These are phyloP conservation scores for Starmerella gropengiesseri DNA, from an alignment of 805 yeast genomes.

Conservation along the genomic window DNA sequence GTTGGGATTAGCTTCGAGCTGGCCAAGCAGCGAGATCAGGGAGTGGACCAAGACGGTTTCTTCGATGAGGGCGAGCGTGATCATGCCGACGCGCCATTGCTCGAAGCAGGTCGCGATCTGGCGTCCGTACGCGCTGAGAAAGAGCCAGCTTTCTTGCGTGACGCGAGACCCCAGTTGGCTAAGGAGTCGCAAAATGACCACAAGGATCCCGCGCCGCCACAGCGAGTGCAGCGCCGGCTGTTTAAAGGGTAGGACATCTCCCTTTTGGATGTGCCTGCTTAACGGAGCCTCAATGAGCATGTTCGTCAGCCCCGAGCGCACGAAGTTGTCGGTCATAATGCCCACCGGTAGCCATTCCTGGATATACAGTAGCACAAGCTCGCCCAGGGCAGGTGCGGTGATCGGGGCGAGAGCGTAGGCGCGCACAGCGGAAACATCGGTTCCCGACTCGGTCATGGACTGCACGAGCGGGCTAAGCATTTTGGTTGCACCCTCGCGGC, in stretches of 20 bases:
- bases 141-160: constrained; percentile 53
- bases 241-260: constrained; percentile 43
- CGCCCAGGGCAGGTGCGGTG: constrained; percentile 59
- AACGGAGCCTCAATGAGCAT: constrained; percentile 65
- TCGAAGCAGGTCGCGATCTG: constrained; percentile 55
- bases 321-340: constrained; percentile 54
- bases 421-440: constrained; percentile 50
- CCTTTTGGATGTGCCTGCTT: constrained; percentile 54
- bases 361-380: constrained; percentile 54
- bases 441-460: constrained; percentile 43
- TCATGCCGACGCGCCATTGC: constrained; percentile 52
- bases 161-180: constrained; percentile 53
- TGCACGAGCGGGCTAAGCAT: constrained; percentile 15
- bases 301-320: constrained; percentile 52
- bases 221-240: constrained; percentile 53
- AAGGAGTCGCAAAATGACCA: constrained; percentile 50
- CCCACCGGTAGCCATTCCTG: constrained; percentile 52
- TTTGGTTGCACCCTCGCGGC: not conserved
- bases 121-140: constrained; percentile 49
- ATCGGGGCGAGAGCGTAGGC: constrained; percentile 42
- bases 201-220: constrained; percentile 80
- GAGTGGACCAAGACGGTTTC: constrained; percentile 62
- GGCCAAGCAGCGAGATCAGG: constrained; percentile 43
- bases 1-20: constrained; percentile 21
- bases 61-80: constrained; percentile 41